Percentiles rank a stretch among this genome's conserved stretches.
These are phyloP conservation scores for Stephania japonica DNA, from an alignment of 164 flowering plant genomes.

Conservation along the genomic window DNA sequence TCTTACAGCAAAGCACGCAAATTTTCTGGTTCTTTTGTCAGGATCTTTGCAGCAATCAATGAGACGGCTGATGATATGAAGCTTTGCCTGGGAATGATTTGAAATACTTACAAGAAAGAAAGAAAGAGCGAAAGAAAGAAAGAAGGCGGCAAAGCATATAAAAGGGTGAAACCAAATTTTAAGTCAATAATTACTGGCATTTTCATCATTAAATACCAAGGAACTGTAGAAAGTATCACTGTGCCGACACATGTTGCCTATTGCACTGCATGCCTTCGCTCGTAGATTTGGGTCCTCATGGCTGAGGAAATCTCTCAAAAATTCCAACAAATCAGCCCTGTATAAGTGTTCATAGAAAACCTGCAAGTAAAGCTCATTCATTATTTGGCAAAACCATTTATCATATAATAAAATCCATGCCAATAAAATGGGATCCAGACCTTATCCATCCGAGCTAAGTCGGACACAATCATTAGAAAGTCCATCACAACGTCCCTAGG, in stretches of 20 bases:
- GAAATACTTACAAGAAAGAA: slow-evolving; percentile 3
- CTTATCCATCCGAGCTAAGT: slow-evolving; percentile 93
- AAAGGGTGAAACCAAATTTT: background rate
- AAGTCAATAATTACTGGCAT: no score
- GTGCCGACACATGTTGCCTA: slow-evolving; percentile 99
- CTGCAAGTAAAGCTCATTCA: slow-evolving; percentile 33
- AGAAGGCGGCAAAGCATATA: slow-evolving; percentile 2
- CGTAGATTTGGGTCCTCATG: slow-evolving; percentile 86
- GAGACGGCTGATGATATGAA: slow-evolving; percentile 53
- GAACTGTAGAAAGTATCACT: slow-evolving; percentile 65
- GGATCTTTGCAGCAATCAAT: slow-evolving; percentile 88
- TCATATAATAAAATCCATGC: background rate
- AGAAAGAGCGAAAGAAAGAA: no score
- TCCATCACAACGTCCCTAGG: slow-evolving; percentile 77
- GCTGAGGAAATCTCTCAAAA: slow-evolving; percentile 52
- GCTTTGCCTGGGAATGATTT: slow-evolving; percentile 44
- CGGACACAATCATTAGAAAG: slow-evolving; percentile 80
- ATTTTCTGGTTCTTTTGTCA: slow-evolving; percentile 88
- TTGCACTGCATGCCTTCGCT: slow-evolving; percentile 88
- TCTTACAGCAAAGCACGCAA: slow-evolving; percentile 96
- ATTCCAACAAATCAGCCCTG: slow-evolving; percentile 55
- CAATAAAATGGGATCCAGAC: slow-evolving; percentile 31
- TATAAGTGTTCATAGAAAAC: slow-evolving; percentile 68
- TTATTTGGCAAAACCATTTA: slow-evolving; percentile 5
- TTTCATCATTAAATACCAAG: slow-evolving; percentile 40